Base-by-base conservation (phyloP, 306 rosid species). In the Argentina anserina region DNA sequence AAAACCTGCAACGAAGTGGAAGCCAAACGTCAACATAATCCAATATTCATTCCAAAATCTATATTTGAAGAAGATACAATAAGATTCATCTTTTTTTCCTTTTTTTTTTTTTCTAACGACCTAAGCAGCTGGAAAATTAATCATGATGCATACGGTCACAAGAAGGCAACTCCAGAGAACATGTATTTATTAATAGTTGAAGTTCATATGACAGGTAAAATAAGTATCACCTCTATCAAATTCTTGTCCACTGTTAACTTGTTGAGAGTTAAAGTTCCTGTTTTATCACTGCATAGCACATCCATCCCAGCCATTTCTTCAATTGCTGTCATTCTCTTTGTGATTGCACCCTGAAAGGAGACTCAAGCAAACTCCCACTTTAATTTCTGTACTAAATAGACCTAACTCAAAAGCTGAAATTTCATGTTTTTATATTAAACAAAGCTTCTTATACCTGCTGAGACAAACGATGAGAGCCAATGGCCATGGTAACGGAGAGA, bases 401-500 rank as follows among this genome's bases (percentile, higher is more conserved):
- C 55, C 5, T 37, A 26, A 18, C 26, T 40, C 12, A 39, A 20
- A 20, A 25, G 17, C 66, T 1, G 41, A 55, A 26, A 53, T 26
- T 71, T 56, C 75, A 56, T 55, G 41, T 8, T 41, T 25, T 56
- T 10, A 26, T 5, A 11, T 18, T 25, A 20, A 56, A 70, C 8
- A 36, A 8, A 69, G 43, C 25, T 34, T 70, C 37, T 70, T 37
- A 70, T 13, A 71, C 67, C 75, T 71, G 67, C 75, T 71, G 67
- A 56, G 75, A 42, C 8, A 71, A 56, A 18, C 67, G 55, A 40
- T 71, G 75, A 56, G 75, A 71, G 12, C 75, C 75, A 1, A 71
- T 40, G 75, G 75, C 75, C 75, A 71, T 71, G 55, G 75, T 71
- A 67, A 71, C 75, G 2, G 75, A 71, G 29, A 71, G 75, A 71